Evolutionary conservation across 805 yeast species (phyloP).

Genomic region (Scheffersomyces lignosus): DNA sequence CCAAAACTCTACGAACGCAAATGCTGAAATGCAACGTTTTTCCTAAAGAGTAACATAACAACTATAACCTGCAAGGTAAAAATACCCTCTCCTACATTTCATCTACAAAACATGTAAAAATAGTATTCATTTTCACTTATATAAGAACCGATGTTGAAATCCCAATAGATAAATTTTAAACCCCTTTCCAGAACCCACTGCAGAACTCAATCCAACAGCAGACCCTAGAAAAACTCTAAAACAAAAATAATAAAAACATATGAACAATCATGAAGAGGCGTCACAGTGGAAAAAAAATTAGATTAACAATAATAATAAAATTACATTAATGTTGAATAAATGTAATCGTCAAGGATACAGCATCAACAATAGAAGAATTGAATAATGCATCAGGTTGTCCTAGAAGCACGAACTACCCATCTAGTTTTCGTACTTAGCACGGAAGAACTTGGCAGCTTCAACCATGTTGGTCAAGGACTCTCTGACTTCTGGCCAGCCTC

Average conservation of each 20-base stretch:
- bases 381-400: conserved; percentile 31
- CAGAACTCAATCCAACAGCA: conserved; percentile 2
- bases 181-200: conserved; percentile 24
- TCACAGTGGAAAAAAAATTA: conserved; percentile 6
- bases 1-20: no score
- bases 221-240: conserved; percentile 7
- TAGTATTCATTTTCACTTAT: conserved; percentile 8
- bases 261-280: conserved; percentile 15
- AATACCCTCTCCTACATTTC: no score
- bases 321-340: conserved; percentile 53
- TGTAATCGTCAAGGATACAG: conserved; percentile 37
- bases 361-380: conserved; percentile 43
- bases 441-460: conserved; percentile 95
- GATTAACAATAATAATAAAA: conserved; percentile 20
- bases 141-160: conserved; percentile 49
- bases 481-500: conserved; percentile 98
- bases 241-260: conserved; percentile 16
- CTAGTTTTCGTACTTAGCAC: conserved; percentile 37
- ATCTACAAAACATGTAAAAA: no score
- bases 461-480: conserved; percentile 98
- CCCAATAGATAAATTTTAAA: conserved; percentile 40
- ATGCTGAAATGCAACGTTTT: no score
- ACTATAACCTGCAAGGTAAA: no score
- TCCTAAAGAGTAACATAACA: neutral
- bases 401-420: conserved; percentile 3